These are phyloP conservation scores for Colletotrichum nymphaeae DNA, from an alignment of 2,329 filamentous ascomycete species.

Conservation along the genomic window DNA sequence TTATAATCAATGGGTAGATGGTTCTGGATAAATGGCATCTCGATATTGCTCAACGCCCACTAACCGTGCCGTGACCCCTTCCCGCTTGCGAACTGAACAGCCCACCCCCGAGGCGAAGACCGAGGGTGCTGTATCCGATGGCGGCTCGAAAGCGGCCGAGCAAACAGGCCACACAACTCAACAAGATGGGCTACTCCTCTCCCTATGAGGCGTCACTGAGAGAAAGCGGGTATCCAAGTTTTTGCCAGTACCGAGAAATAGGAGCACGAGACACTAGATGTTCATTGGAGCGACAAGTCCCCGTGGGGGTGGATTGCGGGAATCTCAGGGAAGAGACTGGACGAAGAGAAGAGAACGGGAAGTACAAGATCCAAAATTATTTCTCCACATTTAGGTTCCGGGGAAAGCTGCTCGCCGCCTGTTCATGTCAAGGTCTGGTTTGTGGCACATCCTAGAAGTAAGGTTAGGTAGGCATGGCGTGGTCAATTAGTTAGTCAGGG, in stretches of 20 bases:
- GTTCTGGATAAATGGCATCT: background rate
- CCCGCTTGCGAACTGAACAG: background rate
- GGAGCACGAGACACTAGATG: conserved; percentile 7
- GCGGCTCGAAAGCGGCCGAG: background rate
- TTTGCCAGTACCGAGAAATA: background rate
- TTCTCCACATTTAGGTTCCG: conserved; percentile 5
- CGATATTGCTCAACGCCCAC: background rate
- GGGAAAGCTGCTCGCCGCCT: background rate
- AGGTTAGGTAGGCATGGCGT: background rate
- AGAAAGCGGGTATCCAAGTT: background rate
- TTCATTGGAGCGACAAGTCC: conserved; percentile 19
- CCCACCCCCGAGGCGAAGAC: background rate
- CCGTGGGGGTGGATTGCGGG: conserved; percentile 12
- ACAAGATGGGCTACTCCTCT: background rate
- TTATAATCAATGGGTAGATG: conserved; percentile 1
- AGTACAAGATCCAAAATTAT: background rate
- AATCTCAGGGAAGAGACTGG: background rate
- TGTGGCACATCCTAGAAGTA: background rate
- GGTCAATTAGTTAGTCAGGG: conserved; percentile 1
- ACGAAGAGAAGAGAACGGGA: background rate
- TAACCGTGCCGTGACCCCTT: background rate
- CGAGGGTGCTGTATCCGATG: background rate
- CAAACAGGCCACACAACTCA: background rate
- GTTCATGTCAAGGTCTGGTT: background rate
- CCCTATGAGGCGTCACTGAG: conserved; percentile 4